Base-by-base conservation (phyloP, 2,329 filamentous ascomycete species). In the Colletotrichum chrysophilum region DNA sequence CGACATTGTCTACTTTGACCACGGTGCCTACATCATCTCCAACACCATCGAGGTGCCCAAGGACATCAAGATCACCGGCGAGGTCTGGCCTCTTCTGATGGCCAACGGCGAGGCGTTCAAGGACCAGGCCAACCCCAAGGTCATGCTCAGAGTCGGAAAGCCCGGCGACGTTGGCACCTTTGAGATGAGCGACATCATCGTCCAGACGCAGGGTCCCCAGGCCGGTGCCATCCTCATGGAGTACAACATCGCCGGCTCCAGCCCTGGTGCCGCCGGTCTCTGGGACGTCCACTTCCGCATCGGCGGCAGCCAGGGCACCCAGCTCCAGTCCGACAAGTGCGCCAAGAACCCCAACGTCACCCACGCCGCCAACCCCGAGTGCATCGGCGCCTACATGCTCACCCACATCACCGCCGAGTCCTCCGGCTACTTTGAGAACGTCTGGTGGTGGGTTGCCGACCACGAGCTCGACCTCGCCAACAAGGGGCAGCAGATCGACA, bases 211-310 rank as follows among this genome's bases (percentile, higher is more conserved):
- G 79, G 96, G 96, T 6, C 88, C 96, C 4, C 93, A 95, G 77
- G 94, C 96, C 1, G 96, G 96, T 78, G 96, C 96, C 21, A 95
- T 98, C 81, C 90, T 98, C 82, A 92, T 98, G 87, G 91, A 98
- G 84, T 98, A 95, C 94, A 98, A 98, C 85, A 88, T 98, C 56
- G 92, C 91, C 58, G 93, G 92, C 43, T 83, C 89, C 79, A 88
- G 85, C 71, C 89, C 93, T 74, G 95, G 95, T 62, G 91, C 92
- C 2, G 93, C 93, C 24, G 96, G 92, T 77, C 93, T 98, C 85
- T 99, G 96, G 95, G 97, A 99, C 81, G 93, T 96, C n/a, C 97
- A 99, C 88, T 94, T 97, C 86, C 95, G 97, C 81, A 91, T 99
- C 80, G 96, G 96, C 80, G 97, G 97, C 58, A 93, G 93, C 70